Base-by-base conservation (phyloP, 768 basidiomycete species). In the Rhizopogon salebrosus region DNA sequence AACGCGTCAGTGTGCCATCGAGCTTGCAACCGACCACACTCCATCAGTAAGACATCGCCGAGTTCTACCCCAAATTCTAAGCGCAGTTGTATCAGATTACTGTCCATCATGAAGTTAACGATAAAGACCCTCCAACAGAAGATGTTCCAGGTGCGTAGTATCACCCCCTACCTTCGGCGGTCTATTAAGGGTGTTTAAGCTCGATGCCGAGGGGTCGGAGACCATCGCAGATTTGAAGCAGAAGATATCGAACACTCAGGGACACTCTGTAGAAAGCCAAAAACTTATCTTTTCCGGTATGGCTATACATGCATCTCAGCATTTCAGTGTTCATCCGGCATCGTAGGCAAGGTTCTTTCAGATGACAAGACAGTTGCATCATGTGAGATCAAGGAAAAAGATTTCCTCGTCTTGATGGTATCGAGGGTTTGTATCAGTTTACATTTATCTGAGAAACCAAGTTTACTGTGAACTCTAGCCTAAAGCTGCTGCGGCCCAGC, bases 351-450 rank as follows among this genome's bases (percentile, higher is more conserved):
- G 77, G 87, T 99, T 42, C 79, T 98, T 20, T 66, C 82, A 9
- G 94, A 99, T 68, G 82, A 84, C 54, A 95, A 94, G 75, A 88
- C 87, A 2, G 80, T 99, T 34, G 89, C 80, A 61, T 87, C 89
- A 41, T 89, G 87, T 63, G 83, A 87, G 50, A 90, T 98, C 77
- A 95, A 97, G 74, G 95, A 98, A 72, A 98, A 97, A 75, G 95
- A 97, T 69, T 99, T 99, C 74, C 74, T 98, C 55, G 97, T 99
- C n/a, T 83, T 99, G 39, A 99, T 98, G 95, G 91, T 98, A 31
- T 83, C 93, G 48, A 98, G 97, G 84, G 95, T 95, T 57, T 48
- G 74, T 40, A 36, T 20, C 31, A 18, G n/a, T 49, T 49, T 27
- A 22, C 34, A 36, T 20, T 38, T 37, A 13, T 48, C 10, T 35